Base-by-base conservation (phyloP, 352 stramenopile species). In the Phytophthora nicotianae region DNA sequence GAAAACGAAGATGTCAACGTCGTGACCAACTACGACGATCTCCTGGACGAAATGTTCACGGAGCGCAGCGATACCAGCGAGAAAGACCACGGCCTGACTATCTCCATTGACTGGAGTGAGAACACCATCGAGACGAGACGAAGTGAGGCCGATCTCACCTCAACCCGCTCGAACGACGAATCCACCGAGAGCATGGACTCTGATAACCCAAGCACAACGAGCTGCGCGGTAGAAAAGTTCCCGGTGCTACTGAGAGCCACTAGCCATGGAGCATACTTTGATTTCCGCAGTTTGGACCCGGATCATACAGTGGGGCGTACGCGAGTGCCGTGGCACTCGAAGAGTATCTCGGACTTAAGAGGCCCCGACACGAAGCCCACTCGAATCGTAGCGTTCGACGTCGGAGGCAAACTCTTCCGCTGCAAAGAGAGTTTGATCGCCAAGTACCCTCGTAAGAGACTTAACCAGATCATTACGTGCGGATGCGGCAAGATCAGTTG, bases 391-490 rank as follows among this genome's bases (percentile, higher is more conserved):
- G 61, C 60, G 1, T 91, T 93, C 42, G 84, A 93, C 17, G 84
- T 93, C 1, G 72, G 84, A n/a, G 81, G 84, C 2, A 83, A 65
- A 21, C 46, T 89, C 10, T 93, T 93, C 50, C 76, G 74, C 1
- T 91, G 81, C 70, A 88, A 88, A 61, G 76, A 79, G 40, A 79
- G 70, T 26, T 68, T 91, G 24, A 77, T 91, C 37, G 68, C 70
- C 37, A 87, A 84, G 50, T 80, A 75, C 43, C 81, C 84, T 4
- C 46, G 58, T n/a, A 90, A 90, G 45, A 68, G 81, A 33, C 68
- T 93, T 10, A 61, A 83, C 40, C 81, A 83, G 37, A 70, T 93
- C 13, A 75, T 90, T 42, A 75, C 54, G 3, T 90, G 84, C 40
- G 70, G 75, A 6, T 90, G 79, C 35, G 79, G 64, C 20, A 76